A percentile compares a stretch with the other conserved stretches of the same genome.
Evolutionary conservation across 1,284 basidiomycete species (phyloP).

Genomic region (Naganishia cerealis): DNA sequence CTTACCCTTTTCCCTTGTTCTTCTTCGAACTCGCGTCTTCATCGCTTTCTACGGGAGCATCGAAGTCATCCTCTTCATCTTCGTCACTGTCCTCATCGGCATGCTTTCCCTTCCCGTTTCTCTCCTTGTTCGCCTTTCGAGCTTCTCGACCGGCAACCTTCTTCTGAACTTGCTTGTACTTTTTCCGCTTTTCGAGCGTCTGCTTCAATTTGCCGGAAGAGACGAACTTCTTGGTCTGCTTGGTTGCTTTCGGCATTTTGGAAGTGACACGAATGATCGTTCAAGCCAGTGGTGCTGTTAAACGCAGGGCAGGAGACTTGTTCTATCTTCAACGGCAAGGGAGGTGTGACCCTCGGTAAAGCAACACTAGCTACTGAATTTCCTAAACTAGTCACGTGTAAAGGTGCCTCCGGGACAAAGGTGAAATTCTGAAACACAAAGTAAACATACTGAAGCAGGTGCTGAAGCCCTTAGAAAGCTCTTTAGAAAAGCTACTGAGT

Average conservation of each 20-base stretch:
- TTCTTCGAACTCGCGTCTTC: slow-evolving; percentile 53
- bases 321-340: neutral
- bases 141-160: slow-evolving; percentile 63
- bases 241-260: slow-evolving; percentile 64
- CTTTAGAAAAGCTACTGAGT: too few species aligned
- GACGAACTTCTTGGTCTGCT: slow-evolving; percentile 81
- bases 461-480: neutral
- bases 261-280: neutral
- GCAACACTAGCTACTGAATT: slow-evolving; percentile 5
- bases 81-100: slow-evolving; percentile 51
- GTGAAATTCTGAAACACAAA: slow-evolving; percentile 10
- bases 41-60: slow-evolving; percentile 36
- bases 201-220: slow-evolving; percentile 82
- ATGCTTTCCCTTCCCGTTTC: slow-evolving; percentile 50
- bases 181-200: slow-evolving; percentile 73
- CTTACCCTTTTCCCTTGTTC: slow-evolving; percentile 36
- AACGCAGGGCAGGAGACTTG: too few species aligned
- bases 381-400: slow-evolving; percentile 17
- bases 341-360: neutral
- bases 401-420: neutral
- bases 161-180: slow-evolving; percentile 71
- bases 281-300: neutral
- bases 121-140: slow-evolving; percentile 41
- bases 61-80: slow-evolving; percentile 56
- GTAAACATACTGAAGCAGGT: neutral